A percentile compares a stretch with the other conserved stretches of the same genome.
phyloP scores from a whole-genome alignment of 169 alveolate species.

The Pseudocohnilembus persalinus region DNA sequence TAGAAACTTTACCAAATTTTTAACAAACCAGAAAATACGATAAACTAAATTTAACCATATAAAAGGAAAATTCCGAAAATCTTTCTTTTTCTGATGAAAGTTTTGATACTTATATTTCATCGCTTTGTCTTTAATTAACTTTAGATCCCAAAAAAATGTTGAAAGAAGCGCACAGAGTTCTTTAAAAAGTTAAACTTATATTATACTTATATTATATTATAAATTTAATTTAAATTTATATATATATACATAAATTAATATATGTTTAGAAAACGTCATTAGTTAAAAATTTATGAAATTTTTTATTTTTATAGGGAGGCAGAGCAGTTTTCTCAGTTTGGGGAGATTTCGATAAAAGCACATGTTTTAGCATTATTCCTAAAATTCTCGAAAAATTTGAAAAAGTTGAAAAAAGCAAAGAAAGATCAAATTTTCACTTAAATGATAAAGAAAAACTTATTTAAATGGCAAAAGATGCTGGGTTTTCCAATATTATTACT shows the following conservation, averaged over 20 bases:
- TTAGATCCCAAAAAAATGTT: constrained; percentile 10
- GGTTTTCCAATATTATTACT: neutral
- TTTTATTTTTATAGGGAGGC: no score
- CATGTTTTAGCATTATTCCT: neutral
- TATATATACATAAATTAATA: no score
- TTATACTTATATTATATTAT: no score
- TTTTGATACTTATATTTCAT: constrained; percentile 12
- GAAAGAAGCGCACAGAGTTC: constrained; percentile 16
- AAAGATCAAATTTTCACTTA: constrained; percentile 16
- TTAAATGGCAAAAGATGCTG: constrained; percentile 11
- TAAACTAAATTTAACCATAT: constrained; percentile 3
- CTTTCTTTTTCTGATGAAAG: neutral
- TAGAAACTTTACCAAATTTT: no score
- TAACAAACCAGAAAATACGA: no score
- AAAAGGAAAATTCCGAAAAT: constrained; percentile 7
- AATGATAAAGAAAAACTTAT: constrained; percentile 22
- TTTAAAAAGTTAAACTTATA: no score
- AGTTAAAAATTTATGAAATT: no score
- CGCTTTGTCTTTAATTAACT: constrained; percentile 4
- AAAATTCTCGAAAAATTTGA: neutral
- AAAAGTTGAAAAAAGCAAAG: neutral
- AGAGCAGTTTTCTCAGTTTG: constrained; percentile 13
- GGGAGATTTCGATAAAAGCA: constrained; percentile 5
- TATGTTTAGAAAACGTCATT: no score
- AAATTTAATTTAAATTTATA: no score